These are phyloP conservation scores for Eucalyptus erythrocorys DNA, from an alignment of 345 rosid genomes.

Conservation along the genomic window DNA sequence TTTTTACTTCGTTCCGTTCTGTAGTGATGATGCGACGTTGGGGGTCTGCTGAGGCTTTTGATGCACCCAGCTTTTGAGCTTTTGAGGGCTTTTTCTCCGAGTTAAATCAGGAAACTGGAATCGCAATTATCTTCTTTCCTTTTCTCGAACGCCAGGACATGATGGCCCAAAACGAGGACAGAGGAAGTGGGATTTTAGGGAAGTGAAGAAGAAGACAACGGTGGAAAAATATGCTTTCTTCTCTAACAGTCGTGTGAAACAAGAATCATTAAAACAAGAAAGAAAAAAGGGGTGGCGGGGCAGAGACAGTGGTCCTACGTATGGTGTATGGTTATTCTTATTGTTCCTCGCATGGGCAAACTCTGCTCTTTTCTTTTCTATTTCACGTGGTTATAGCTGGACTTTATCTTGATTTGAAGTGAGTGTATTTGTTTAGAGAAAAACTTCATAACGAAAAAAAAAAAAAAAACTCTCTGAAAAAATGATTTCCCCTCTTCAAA, in stretches of 20 bases:
- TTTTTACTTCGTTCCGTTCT: background rate
- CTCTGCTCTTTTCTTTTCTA: background rate
- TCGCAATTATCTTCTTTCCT: background rate
- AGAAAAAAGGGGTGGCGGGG: background rate
- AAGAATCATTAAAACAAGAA: background rate
- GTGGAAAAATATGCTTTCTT: background rate
- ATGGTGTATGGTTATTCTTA: background rate
- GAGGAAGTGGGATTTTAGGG: background rate
- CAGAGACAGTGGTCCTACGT: background rate
- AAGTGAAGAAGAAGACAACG: background rate
- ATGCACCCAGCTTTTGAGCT: background rate
- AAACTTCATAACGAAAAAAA: fast-evolving
- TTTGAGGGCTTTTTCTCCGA: background rate
- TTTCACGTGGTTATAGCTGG: background rate
- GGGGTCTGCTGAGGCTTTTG: background rate
- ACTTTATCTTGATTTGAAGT: background rate
- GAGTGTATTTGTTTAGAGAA: background rate
- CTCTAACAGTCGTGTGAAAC: background rate
- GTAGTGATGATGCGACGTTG: background rate
- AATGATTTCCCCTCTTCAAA: background rate
- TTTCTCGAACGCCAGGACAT: background rate
- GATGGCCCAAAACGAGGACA: background rate
- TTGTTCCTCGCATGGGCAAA: background rate
- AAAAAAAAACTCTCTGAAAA: fast-evolving
- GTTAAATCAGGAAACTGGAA: background rate